Percentiles rank a stretch among this genome's conserved stretches.
These are phyloP conservation scores for Metschnikowia hibisci DNA, from an alignment of 805 yeast genomes.

Conservation along the genomic window DNA sequence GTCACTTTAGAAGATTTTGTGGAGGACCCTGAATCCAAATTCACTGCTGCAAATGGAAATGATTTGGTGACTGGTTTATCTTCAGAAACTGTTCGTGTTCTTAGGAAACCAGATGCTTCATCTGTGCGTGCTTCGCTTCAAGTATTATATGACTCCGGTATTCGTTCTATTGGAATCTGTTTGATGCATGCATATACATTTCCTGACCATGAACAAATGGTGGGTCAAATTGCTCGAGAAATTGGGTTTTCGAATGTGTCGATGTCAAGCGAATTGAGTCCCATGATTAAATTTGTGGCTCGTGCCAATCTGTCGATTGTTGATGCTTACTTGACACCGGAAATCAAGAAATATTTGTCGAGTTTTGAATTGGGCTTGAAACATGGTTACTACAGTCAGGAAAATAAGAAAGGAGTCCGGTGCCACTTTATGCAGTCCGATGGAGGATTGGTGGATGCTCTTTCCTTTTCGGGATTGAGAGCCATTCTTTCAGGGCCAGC, in stretches of 20 bases:
- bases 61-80: constrained; percentile 35
- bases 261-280: constrained; percentile 38
- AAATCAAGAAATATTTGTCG: constrained; percentile 31
- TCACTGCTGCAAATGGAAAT: constrained; percentile 20
- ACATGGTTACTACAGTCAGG: constrained; percentile 28
- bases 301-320: constrained; percentile 42
- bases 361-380: constrained; percentile 39
- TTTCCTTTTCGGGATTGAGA: constrained; percentile 76
- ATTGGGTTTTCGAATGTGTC: constrained; percentile 38
- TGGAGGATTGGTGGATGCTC: constrained; percentile 88
- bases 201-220: constrained; percentile 34
- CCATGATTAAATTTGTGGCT: constrained; percentile 43
- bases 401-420: constrained; percentile 41
- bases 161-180: constrained; percentile 29
- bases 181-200: constrained; percentile 40
- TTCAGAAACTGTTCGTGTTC: constrained; percentile 31
- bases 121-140: constrained; percentile 23
- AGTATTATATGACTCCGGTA: constrained; percentile 20
- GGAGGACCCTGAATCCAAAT: constrained; percentile 12
- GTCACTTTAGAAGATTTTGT: constrained; percentile 58
- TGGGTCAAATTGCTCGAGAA: constrained; percentile 32
- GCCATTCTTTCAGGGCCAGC: constrained; percentile 96
- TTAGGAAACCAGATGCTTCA: constrained; percentile 29
- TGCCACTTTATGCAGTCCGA: constrained; percentile 94
- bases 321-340: constrained; percentile 42